Conservation (phyloP, 169 alveolate genomes). For the Cryptosporidium ubiquitum region DNA sequence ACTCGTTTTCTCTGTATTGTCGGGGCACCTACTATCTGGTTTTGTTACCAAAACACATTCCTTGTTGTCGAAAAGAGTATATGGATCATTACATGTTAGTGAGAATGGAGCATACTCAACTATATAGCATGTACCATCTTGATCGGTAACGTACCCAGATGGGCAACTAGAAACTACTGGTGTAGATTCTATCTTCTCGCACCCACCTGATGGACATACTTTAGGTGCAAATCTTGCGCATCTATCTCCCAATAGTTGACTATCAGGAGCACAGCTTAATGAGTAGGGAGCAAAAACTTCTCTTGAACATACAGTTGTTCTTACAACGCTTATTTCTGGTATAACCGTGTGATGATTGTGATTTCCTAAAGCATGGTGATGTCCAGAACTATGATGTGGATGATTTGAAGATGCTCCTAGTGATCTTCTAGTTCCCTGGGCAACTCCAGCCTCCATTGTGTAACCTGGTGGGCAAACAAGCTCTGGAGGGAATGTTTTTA, state of each 20-base stretch:
- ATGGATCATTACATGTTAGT: slow-evolving; percentile 63
- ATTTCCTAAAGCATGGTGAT: slow-evolving; percentile 4
- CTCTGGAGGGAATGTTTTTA: slow-evolving; percentile 72
- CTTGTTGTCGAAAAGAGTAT: slow-evolving; percentile 65
- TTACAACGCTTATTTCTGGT: slow-evolving; percentile 35
- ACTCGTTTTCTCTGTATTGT: slow-evolving; percentile 66
- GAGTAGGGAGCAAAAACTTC: slow-evolving; percentile 73
- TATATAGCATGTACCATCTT: slow-evolving; percentile 71
- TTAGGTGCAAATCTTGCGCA: slow-evolving; percentile 75
- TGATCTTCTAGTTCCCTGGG: slow-evolving; percentile 16
- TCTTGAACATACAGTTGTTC: slow-evolving; percentile 73
- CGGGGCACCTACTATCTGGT: slow-evolving; percentile 73
- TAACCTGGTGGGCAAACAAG: slow-evolving; percentile 73
- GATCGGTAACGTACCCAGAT: slow-evolving; percentile 71
- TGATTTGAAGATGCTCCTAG: slow-evolving; percentile 36
- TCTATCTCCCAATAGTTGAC: slow-evolving; percentile 71
- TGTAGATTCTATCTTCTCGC: slow-evolving; percentile 66
- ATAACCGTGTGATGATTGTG: slow-evolving; percentile 21
- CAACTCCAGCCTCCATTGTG: slow-evolving; percentile 74
- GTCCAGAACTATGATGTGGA: slow-evolving; percentile 42
- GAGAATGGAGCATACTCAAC: slow-evolving; percentile 75
- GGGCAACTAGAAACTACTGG: slow-evolving; percentile 74
- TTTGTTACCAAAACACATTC: slow-evolving; percentile 71
- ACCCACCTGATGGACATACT: slow-evolving; percentile 74
- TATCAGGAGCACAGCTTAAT: slow-evolving; percentile 55